Percentiles rank a stretch among this genome's conserved stretches.
phyloP scores from a whole-genome alignment of 1,139 yeast species.

The Yamadazyma conglobata region DNA sequence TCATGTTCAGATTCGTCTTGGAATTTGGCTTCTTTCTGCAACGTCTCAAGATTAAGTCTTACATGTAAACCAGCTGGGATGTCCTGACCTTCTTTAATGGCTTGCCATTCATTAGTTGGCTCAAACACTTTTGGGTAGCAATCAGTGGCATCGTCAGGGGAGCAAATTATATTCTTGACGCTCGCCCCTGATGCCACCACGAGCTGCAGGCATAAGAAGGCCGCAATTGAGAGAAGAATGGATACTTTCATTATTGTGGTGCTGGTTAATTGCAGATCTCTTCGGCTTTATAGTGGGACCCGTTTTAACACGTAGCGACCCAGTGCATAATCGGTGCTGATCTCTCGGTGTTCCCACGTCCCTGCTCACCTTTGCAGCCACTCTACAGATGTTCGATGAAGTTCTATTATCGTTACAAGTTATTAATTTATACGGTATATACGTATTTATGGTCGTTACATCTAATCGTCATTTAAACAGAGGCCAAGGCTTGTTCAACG shows the following conservation, averaged over 20 bases:
- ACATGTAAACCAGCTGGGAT: conserved; percentile 80
- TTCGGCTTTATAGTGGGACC: too few relatives aligned
- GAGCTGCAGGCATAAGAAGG: too few relatives aligned
- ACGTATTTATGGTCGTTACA: too few relatives aligned
- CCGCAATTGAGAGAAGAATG: neutral
- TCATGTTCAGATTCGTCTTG: conserved; percentile 25
- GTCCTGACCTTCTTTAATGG: conserved; percentile 61
- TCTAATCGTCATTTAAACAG: conserved; percentile 14
- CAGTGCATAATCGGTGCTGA: too few relatives aligned
- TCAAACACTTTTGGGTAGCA: conserved; percentile 65
- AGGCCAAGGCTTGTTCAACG: conserved; percentile 62
- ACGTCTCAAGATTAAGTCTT: conserved; percentile 65
- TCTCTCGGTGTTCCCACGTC: too few relatives aligned
- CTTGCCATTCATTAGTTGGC: conserved; percentile 67
- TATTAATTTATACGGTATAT: too few relatives aligned
- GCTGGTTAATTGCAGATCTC: too few relatives aligned
- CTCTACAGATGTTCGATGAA: too few relatives aligned
- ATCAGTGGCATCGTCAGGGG: conserved; percentile 40
- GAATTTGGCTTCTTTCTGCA: conserved; percentile 63
- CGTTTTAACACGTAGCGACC: too few relatives aligned
- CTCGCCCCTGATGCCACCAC: too few relatives aligned
- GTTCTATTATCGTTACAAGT: too few relatives aligned
- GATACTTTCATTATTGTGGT: conserved; percentile 3
- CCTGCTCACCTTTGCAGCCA: too few relatives aligned
- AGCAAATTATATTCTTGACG: conserved; percentile 35